phyloP scores from a whole-genome alignment of 495 filamentous ascomycete species.

The Ramalina peruviana region DNA sequence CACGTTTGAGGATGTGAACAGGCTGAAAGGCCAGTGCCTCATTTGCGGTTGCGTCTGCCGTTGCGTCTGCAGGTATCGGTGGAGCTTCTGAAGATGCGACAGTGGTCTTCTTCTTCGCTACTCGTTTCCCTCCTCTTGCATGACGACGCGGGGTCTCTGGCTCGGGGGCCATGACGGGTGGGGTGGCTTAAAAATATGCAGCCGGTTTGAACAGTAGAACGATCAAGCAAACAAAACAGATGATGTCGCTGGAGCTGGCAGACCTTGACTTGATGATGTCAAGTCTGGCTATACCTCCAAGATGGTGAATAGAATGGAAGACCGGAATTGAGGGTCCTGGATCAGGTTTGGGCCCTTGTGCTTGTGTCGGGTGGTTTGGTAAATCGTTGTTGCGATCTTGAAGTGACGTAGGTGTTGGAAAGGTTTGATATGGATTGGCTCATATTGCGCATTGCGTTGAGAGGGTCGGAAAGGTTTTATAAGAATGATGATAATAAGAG shows the following conservation, averaged over 20 bases:
- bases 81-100: constrained; percentile 8
- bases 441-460: too few species aligned
- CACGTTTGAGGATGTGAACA: constrained; percentile 11
- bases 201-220: constrained; percentile 4
- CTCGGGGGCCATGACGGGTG: constrained; percentile 6
- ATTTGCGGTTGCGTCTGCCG: background rate
- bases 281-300: too few species aligned
- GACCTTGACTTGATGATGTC: background rate
- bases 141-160: constrained; percentile 8
- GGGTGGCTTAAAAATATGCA: constrained; percentile 19
- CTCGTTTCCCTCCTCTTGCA: constrained; percentile 10
- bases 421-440: too few species aligned
- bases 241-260: background rate
- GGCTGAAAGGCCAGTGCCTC: constrained; percentile 8
- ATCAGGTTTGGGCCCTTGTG: too few species aligned
- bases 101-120: constrained; percentile 10
- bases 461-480: too few species aligned
- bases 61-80: background rate
- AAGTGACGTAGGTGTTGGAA: too few species aligned
- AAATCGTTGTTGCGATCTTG: too few species aligned
- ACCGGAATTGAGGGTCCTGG: too few species aligned
- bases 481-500: too few species aligned
- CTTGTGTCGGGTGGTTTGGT: too few species aligned
- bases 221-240: background rate
- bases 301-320: too few species aligned